Conservation (phyloP, 768 basidiomycete genomes). For the Boletus fagicola region DNA sequence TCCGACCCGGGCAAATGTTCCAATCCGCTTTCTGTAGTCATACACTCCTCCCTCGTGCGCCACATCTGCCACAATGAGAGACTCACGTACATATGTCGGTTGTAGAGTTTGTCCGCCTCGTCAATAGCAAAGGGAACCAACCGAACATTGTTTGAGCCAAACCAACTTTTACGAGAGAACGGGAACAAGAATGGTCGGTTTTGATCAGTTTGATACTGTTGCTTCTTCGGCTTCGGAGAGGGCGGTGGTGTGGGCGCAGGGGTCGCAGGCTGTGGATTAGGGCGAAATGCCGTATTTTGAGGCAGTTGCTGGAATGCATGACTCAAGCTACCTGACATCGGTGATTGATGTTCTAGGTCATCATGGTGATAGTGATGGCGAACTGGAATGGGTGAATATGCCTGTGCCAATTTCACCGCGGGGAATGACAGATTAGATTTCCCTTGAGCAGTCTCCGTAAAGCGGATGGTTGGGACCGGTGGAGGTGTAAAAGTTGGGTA, state of each 20-base stretch:
- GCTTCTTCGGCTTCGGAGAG: conserved; percentile 92
- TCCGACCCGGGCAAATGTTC: conserved; percentile 74
- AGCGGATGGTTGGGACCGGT: conserved; percentile 37
- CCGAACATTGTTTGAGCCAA: conserved; percentile 51
- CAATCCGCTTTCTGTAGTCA: conserved; percentile 89
- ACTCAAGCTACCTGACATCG: conserved; percentile 36
- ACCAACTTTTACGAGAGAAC: conserved; percentile 65
- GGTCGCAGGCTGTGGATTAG: conserved; percentile 71
- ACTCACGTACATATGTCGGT: conserved; percentile 86
- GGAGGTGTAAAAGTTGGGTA: conserved; percentile 90
- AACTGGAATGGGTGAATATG: conserved; percentile 89
- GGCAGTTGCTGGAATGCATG: conserved; percentile 37
- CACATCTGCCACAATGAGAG: conserved; percentile 91
- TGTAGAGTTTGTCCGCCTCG: conserved; percentile 90
- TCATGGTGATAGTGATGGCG: conserved; percentile 94
- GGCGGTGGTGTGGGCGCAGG: conserved; percentile 88
- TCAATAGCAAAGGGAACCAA: conserved; percentile 95
- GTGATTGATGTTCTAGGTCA: conserved; percentile 54
- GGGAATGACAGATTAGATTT: conserved; percentile 38
- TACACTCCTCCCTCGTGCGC: conserved; percentile 92
- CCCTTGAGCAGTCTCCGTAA: conserved; percentile 21
- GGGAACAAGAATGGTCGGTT: conserved; percentile 92
- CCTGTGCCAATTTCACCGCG: conserved; percentile 76
- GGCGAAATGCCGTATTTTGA: conserved; percentile 29
- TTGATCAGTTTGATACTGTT: conserved; percentile 98